Evolutionary conservation across 352 stramenopile genomes (phyloP).

Genomic region (Phytophthora idaei): DNA sequence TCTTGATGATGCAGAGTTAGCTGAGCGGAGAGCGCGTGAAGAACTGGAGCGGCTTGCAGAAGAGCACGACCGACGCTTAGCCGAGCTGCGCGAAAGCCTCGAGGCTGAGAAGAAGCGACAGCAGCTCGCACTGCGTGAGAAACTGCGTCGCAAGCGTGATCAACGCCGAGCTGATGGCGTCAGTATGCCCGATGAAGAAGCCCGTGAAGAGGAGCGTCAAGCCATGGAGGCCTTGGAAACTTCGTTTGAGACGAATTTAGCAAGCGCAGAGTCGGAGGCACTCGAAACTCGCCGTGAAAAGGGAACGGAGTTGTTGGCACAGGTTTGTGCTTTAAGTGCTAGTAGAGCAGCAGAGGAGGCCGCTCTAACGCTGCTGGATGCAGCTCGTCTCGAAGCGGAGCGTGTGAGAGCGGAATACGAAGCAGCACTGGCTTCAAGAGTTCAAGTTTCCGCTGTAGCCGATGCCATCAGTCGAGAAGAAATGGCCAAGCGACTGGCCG

Average conservation of each 20-base stretch:
- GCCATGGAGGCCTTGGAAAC: constrained; percentile 20
- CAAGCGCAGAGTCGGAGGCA: constrained; percentile 15
- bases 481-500: constrained; percentile 26
- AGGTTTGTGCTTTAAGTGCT: constrained; percentile 26
- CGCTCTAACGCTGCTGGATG: constrained; percentile 21
- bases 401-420: constrained; percentile 36
- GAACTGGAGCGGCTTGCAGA: constrained; percentile 33
- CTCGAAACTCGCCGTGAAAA: constrained; percentile 21
- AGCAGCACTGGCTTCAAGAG: constrained; percentile 17
- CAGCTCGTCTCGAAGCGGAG: constrained; percentile 31
- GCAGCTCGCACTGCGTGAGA: constrained; percentile 30
- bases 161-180: constrained; percentile 10
- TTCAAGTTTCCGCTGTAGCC: constrained; percentile 4
- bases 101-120: constrained; percentile 37
- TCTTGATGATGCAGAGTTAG: constrained; percentile 22
- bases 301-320: constrained; percentile 19
- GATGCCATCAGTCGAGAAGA: constrained; percentile 16
- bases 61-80: constrained; percentile 32
- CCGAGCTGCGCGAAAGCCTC: constrained; percentile 21
- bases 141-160: constrained; percentile 33
- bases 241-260: constrained; percentile 24
- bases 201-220: constrained; percentile 11
- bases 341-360: constrained; percentile 24
- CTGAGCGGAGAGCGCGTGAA: constrained; percentile 33
- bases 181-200: constrained; percentile 7